Base-by-base conservation (phyloP, 2,329 filamentous ascomycete genomes). In the Bipolaris cookei region DNA sequence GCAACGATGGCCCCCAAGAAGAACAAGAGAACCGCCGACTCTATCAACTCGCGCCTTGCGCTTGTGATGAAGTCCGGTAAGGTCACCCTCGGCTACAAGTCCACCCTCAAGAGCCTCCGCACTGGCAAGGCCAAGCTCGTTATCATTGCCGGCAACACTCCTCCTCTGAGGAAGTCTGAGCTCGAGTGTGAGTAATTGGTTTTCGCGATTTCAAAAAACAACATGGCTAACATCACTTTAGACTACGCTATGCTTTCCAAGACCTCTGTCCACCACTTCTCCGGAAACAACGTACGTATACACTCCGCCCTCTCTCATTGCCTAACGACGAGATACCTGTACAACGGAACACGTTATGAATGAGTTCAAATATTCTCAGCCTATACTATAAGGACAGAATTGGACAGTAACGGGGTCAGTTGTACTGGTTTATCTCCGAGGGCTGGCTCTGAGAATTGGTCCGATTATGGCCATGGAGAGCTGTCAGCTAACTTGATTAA, bases 91-190 rank as follows among this genome's bases (percentile, higher is more conserved):
- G 92, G 92, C 76, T 94, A 94, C 87, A 93, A 94, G 83, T 90
- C 88, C 65, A 94, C 86, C 77, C 86, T 95, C 78, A 96, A 98
- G 90, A 72, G 66, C 72, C 90, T 98, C 73, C 91, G 94, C 77
- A 90, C 88, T 72, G 93, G 94, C 82, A 98, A 97, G 89, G 95
- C 95, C 81, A 98, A 98, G 90, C 88, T 97, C 71, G 91, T 98
- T 80, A 92, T 96, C 83, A 96, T 96, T 78, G 79, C 89, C 72
- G 92, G 91, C 83, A 98, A 99, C 87, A 97, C 93, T 71, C 93
- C 94, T 78, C 95, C 95, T 81, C 91, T 99, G 76, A 89, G 94
- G 82, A 99, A 98, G 90, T 91, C 88, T 76, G 94, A 98, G 86
- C 88, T 97, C 65, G 94, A 97, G 85, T 97, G 86, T 78, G 70